A percentile compares a stretch with the other conserved stretches of the same genome.
phyloP scores from a whole-genome alignment of 108 stramenopile species.

The Discostella pseudostelligera region DNA sequence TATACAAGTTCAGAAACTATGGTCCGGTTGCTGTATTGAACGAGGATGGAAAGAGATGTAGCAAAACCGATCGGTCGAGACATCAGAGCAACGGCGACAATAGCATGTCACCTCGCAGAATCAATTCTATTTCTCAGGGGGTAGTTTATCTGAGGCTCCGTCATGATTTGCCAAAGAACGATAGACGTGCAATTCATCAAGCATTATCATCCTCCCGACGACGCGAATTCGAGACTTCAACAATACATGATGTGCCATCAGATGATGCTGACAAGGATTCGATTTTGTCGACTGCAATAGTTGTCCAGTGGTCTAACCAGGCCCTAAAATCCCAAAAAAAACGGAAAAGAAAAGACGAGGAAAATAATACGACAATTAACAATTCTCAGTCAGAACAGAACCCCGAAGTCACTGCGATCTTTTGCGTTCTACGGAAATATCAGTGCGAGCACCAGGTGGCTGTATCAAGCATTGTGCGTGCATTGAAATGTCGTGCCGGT shows the following conservation, averaged over 20 bases:
- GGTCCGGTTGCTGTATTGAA: constrained; percentile 20
- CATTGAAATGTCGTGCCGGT: constrained; percentile 57
- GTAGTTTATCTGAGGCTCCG: constrained; percentile 47
- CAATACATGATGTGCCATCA: constrained; percentile 33
- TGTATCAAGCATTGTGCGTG: constrained; percentile 43
- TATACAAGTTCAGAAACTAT: constrained; percentile 48
- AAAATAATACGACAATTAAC: neutral
- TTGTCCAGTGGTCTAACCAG: constrained; percentile 49
- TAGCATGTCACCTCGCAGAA: neutral
- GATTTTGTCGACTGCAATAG: constrained; percentile 36
- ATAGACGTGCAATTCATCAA: constrained; percentile 57
- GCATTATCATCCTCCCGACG: constrained; percentile 36
- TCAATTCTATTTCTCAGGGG: constrained; percentile 1
- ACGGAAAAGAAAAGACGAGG: constrained; percentile 31
- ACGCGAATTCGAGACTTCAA: constrained; percentile 62
- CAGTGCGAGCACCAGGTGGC: constrained; percentile 74
- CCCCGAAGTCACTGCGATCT: constrained; percentile 25
- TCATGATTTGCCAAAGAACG: constrained; percentile 52
- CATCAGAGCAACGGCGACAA: constrained; percentile 4
- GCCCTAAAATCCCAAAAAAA: constrained; percentile 40
- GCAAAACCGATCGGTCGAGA: constrained; percentile 19
- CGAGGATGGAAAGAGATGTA: constrained; percentile 1
- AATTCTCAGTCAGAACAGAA: neutral
- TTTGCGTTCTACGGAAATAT: constrained; percentile 70
- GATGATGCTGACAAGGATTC: constrained; percentile 1